Evolutionary conservation across 2,329 filamentous ascomycete species (phyloP), one percentile per base, ranked within the genome.

Genomic region (Alternaria triticimaculans): DNA sequence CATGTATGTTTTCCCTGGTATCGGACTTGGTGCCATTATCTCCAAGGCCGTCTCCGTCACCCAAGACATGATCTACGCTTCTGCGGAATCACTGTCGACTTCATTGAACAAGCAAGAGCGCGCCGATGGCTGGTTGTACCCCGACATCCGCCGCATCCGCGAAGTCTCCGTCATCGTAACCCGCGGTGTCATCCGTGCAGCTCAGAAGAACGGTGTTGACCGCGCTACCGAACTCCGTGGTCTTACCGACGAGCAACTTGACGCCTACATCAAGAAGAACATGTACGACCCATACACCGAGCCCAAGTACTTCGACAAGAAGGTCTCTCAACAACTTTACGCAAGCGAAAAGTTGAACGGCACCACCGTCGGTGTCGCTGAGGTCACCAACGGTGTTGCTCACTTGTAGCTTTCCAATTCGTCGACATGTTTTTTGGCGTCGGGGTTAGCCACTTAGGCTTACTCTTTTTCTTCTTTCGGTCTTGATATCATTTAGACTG

Each of bases 1-100:
- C 84, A 90, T 91, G 84, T 97, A 97, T 79, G 92, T 99, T 65
- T 99, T 99, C 89, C 96, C 96, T 0, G 96, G 95, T 76, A 92
- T 98, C 63, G 96, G 96, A 61, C 89, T 98, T 28, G 96, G 94
- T 65, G 92, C 95, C 69, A 97, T 98, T 77, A 88, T 98, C 53
- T 90, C 91, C 83, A 96, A 97, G 85, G 88, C 94, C 12, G 90
- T 92, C 69, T 89, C 89, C 72, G 87, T 98, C 71, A 98, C 95
- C 6, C 93, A 97, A 80, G 89, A 91, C 81, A 99, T 99, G 96
- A 94, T 99, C 77, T 98, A 98, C 84, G 94, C 92, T 54, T 95
- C 94, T 30, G 96, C 93, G 26, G 90, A 91, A 44, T 91, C 93
- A 5, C 88, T 98, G 20, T 88, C 93, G 15, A 89, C 89, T 62